Evolutionary conservation across 108 stramenopile species (phyloP), one percentile per base, ranked within the genome.

Genomic region (Nitzschia palea): DNA sequence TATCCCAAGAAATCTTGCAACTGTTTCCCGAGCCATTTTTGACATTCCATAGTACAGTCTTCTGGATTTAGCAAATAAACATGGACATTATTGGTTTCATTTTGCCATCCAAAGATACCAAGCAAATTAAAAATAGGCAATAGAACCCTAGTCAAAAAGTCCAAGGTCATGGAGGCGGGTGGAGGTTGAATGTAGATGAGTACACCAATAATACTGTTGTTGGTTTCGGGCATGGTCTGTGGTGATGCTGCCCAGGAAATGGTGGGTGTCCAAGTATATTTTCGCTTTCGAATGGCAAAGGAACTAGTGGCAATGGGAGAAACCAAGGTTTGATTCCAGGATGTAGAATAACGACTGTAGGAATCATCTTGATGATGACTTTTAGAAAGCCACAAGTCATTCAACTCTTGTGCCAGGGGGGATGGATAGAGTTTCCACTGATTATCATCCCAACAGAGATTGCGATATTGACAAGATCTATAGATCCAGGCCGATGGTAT

Each of bases 401-500:
- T 10, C 37, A 10, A 10, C 12, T 12, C 37, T 40, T 12, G 10
- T 12, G 37, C 37, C 6, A 12, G 6, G 10, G 37, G 37, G 37
- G 6, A 6, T 10, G 6, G 10, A 40, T 40, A 6, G 6, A 5
- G 5, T n/a, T 50, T n/a, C 5, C 18, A 6, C 5, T 50, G 14
- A 50, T 60, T 4, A 31, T 30, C 9, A 9, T 64, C 35, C 40
- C 55, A 62, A 50, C 76, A 77, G 8, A 77, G 25, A 65, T 77
- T 65, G 2, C 76, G 62, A 63, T 71, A 77, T 22, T 77, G 68
- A 58, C 76, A 77, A 4, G 76, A 77, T 55, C 52, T 59, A 56
- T 64, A 65, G 6, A 63, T 18, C 76, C 76, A 77, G 2, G 76
- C 67, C 10, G 60, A 20, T 35, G n/a, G 30, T 17, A 66, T 34